Base-by-base conservation (phyloP, 805 yeast species). In the Suhomyces sp. region DNA sequence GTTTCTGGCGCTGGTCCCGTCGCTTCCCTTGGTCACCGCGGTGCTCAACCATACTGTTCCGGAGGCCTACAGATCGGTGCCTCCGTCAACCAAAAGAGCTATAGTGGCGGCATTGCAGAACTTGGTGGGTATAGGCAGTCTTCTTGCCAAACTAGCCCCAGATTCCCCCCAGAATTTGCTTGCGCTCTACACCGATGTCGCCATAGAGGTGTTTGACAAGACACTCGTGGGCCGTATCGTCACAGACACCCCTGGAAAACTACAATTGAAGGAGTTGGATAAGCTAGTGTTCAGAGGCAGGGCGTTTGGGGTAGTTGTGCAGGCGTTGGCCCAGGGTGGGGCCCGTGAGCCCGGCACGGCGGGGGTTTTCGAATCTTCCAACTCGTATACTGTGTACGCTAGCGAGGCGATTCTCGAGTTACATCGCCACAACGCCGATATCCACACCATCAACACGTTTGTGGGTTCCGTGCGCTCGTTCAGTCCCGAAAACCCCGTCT, bases 201-300 rank as follows among this genome's bases (percentile, higher is more conserved):
- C 13, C 27, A 13, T 23, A 12, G 46, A 42, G 31, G 27, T 42
- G 10, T 42, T 42, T 22, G 29, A 42, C 23, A 22, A 12, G 5
- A 42, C 46, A 5, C 46, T 42, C 5, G 19, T 42, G 13, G 8
- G 31, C 4, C 8, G 13, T 6, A 23, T 42, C 6, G 6, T 42
- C 6, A 7, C 8, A 7, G 10, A 22, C 4, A 24, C 17, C 5
- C 31, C 46, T 12, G 23, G 17, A 4, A 47, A 51, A 2, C 26
- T 61, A 6, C 65, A 64, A 31, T 33, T 54, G 7, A 65, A 64
- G 44, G 78, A 74, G 52, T 54, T 71, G n/a, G 77, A 73, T 47
- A 70, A 69, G 48, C 57, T 74, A 5, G n/a, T 75, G 8, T 74
- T 68, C 55, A 71, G 63, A 44, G 78, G 78, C 0, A 63, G 59